Evolutionary conservation across 495 filamentous ascomycete genomes (phyloP).

Genomic region (Penicillium pancosmium): DNA sequence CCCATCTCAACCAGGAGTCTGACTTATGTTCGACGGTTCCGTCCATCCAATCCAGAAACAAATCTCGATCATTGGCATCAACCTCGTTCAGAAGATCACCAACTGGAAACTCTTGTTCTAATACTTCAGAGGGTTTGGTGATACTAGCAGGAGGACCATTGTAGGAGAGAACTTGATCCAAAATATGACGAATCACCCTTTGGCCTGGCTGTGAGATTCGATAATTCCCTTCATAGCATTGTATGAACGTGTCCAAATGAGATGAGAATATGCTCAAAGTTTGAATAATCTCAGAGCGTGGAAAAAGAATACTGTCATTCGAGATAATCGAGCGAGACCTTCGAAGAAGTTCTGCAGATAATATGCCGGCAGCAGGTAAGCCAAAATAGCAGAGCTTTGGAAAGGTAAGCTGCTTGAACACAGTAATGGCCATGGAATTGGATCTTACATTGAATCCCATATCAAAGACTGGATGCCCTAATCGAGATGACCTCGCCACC

Average conservation of each 20-base stretch:
- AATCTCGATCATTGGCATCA: slow-evolving; percentile 17
- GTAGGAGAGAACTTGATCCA: slow-evolving; percentile 31
- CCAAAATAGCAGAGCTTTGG: slow-evolving; percentile 32
- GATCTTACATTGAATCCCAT: slow-evolving; percentile 12
- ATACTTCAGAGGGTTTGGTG: not conserved
- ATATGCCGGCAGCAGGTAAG: slow-evolving; percentile 56
- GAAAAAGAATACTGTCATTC: slow-evolving; percentile 21
- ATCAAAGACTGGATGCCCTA: not conserved
- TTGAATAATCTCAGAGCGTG: slow-evolving; percentile 61
- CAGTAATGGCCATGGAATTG: not conserved
- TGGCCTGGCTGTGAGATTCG: slow-evolving; percentile 22
- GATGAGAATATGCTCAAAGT: slow-evolving; percentile 56
- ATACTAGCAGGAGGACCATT: not conserved
- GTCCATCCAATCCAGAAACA: slow-evolving; percentile 19
- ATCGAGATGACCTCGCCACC: slow-evolving; percentile 8
- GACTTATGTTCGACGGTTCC: slow-evolving; percentile 11
- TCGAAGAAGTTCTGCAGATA: slow-evolving; percentile 57
- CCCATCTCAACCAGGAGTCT: slow-evolving; percentile 16
- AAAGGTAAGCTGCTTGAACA: not conserved
- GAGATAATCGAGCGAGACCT: slow-evolving; percentile 9
- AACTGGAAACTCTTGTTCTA: not conserved
- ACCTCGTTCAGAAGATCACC: slow-evolving; percentile 12
- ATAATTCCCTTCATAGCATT: slow-evolving; percentile 26
- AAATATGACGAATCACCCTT: slow-evolving; percentile 25
- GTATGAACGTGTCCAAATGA: slow-evolving; percentile 27